Conservation (phyloP, 2,329 filamentous ascomycete species). For the Phyllachora maydis region DNA sequence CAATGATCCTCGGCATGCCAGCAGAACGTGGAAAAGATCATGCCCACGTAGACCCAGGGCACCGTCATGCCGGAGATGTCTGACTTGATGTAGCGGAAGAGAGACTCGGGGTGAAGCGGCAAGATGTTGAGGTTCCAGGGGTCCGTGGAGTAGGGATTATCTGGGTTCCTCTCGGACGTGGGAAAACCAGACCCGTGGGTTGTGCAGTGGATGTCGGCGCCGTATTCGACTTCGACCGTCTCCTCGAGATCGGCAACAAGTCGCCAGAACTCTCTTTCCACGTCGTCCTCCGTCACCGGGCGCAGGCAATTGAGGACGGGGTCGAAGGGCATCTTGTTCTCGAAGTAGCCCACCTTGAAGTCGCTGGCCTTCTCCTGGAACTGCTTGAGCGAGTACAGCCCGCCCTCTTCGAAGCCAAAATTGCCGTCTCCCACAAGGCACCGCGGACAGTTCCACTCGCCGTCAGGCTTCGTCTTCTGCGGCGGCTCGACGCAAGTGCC, state of each 20-base stretch:
- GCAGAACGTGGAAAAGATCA: slow-evolving; percentile 99
- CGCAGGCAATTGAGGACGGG: slow-evolving; percentile 61
- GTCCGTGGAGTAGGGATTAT: slow-evolving; percentile 70
- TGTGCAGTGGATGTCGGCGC: slow-evolving; percentile 92
- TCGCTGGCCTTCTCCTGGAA: slow-evolving; percentile 92
- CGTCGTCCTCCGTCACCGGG: slow-evolving; percentile 80
- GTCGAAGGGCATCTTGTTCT: slow-evolving; percentile 75
- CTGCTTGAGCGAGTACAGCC: slow-evolving; percentile 81
- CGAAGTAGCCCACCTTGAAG: slow-evolving; percentile 90
- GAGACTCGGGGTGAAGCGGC: slow-evolving; percentile 72
- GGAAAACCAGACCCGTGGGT: slow-evolving; percentile 96
- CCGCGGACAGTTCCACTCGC: slow-evolving; percentile 89
- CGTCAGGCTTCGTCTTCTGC: slow-evolving; percentile 53
- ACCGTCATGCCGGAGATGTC: slow-evolving; percentile 99
- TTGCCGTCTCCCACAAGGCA: slow-evolving; percentile 92
- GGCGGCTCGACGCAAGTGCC: slow-evolving; percentile 77
- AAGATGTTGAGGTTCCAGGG: slow-evolving; percentile 93
- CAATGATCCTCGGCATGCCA: slow-evolving; percentile 99
- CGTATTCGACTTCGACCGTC: slow-evolving; percentile 94
- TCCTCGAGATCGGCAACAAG: slow-evolving; percentile 86
- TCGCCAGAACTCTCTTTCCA: slow-evolving; percentile 93
- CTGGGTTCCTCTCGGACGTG: slow-evolving; percentile 76
- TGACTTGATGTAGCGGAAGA: slow-evolving; percentile 94
- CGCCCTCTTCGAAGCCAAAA: slow-evolving; percentile 93
- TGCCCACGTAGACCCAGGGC: slow-evolving; percentile 96